A percentile compares a stretch with the other conserved stretches of the same genome.
Evolutionary conservation across 2,329 filamentous ascomycete genomes (phyloP).

Genomic region (Orbilia oligospora): DNA sequence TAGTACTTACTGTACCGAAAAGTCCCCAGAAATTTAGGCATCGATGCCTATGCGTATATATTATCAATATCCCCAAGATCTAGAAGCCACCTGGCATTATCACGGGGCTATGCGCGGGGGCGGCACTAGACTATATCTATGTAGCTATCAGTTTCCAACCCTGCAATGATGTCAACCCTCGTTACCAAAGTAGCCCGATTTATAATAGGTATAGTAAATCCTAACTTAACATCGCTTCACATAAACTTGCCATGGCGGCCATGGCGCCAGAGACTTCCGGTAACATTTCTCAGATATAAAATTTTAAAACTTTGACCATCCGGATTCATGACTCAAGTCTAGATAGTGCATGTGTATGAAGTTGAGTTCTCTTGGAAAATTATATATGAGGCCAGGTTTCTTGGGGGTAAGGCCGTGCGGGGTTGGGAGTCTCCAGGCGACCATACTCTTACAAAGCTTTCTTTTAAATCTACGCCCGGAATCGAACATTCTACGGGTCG

Average conservation of each 20-base stretch:
- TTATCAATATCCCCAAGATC: not conserved
- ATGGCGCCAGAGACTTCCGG: constrained; percentile 6
- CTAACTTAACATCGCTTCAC: not conserved
- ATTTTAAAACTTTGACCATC: not conserved
- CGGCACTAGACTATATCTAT: too few relatives aligned
- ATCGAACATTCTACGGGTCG: constrained; percentile 16
- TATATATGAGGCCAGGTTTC: not conserved
- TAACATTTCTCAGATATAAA: constrained; percentile 3
- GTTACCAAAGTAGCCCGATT: not conserved
- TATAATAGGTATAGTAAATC: not conserved
- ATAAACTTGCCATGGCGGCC: constrained; percentile 10
- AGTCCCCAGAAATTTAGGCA: not conserved
- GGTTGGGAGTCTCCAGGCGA: not conserved
- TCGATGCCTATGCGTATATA: not conserved
- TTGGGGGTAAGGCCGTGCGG: constrained; percentile 4
- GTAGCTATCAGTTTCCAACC: not conserved
- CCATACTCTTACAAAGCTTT: not conserved
- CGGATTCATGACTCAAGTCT: not conserved
- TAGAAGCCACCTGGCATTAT: not conserved
- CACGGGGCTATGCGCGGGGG: constrained; percentile 1
- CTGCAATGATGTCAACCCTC: not conserved
- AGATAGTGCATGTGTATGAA: not conserved
- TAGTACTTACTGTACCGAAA: too few relatives aligned
- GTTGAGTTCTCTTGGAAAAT: not conserved
- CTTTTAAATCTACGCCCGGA: not conserved